Conservation (phyloP, 2,329 filamentous ascomycete species). For the Bretziella fagacearum region DNA sequence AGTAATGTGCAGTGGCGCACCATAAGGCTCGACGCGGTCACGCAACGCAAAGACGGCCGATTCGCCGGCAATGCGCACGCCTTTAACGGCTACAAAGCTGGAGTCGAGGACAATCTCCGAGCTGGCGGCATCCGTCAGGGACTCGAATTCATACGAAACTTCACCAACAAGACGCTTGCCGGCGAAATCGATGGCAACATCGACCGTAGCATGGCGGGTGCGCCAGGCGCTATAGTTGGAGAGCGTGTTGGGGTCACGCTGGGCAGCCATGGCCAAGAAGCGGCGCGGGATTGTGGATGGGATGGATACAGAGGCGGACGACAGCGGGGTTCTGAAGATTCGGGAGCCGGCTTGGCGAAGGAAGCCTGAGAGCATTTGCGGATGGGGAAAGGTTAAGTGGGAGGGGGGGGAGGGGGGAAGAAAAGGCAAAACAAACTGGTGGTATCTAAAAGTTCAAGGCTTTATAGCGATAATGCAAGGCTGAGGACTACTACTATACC, state of each 20-base stretch:
- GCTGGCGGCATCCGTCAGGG: slow-evolving; percentile 53
- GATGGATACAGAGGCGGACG: background rate
- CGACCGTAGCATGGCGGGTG: slow-evolving; percentile 66
- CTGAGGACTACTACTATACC: slow-evolving; percentile 2
- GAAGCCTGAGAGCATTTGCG: slow-evolving; percentile 13
- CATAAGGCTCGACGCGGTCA: slow-evolving; percentile 55
- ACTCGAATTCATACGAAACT: slow-evolving; percentile 61
- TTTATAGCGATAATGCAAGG: slow-evolving; percentile 5
- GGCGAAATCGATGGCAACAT: slow-evolving; percentile 71
- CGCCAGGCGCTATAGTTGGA: slow-evolving; percentile 83
- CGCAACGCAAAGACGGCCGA: slow-evolving; percentile 51
- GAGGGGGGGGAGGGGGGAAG: background rate
- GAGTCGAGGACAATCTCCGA: slow-evolving; percentile 75
- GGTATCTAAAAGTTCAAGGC: background rate
- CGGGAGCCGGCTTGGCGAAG: slow-evolving; percentile 12
- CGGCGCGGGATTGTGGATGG: background rate
- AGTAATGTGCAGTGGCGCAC: slow-evolving; percentile 50
- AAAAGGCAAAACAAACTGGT: background rate
- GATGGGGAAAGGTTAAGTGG: background rate
- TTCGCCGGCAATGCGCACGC: slow-evolving; percentile 51
- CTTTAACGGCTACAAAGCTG: slow-evolving; percentile 59
- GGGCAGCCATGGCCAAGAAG: slow-evolving; percentile 12
- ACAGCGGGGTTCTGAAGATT: slow-evolving; percentile 6
- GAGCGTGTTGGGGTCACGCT: slow-evolving; percentile 71
- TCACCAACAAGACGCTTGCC: slow-evolving; percentile 59